Evolutionary conservation across 1,284 basidiomycete genomes (phyloP).

Genomic region (Sporisorium scitamineum): DNA sequence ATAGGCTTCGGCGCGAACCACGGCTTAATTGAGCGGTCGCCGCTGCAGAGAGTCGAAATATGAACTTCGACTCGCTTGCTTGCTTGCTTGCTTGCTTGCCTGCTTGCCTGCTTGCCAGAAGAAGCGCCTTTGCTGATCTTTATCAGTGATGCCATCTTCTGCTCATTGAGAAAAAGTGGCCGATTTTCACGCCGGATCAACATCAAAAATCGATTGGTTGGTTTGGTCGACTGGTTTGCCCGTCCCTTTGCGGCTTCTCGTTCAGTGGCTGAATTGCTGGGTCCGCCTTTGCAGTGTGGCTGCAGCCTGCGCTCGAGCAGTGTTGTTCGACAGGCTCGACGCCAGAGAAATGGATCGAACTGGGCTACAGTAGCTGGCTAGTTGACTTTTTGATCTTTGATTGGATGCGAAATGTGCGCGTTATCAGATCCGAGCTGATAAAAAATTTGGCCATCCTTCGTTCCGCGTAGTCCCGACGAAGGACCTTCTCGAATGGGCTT

Average conservation of each 20-base stretch:
- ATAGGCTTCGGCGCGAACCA: not conserved
- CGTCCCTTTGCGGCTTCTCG: not conserved
- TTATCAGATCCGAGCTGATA: constrained; percentile 13
- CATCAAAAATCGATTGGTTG: not conserved
- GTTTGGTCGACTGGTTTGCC: not conserved
- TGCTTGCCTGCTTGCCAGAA: not conserved
- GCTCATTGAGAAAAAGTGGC: not conserved
- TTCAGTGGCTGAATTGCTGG: no score
- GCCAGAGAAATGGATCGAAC: no score
- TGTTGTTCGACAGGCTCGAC: no score
- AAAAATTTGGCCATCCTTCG: not conserved
- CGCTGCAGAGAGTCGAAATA: not conserved
- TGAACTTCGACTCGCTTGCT: not conserved
- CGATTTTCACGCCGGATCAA: constrained; percentile 16
- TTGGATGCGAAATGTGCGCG: not conserved
- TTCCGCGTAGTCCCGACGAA: not conserved
- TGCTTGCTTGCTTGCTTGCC: not conserved
- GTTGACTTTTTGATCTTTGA: no score
- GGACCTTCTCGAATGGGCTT: not conserved
- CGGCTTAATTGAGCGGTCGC: not conserved
- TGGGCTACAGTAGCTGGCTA: no score
- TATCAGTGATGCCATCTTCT: constrained; percentile 10
- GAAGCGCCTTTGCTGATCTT: constrained; percentile 4
- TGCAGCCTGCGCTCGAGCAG: no score
- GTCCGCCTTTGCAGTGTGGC: not conserved